Conservation (phyloP, 257 asterid genomes). For the Marsdenia floribunda region DNA sequence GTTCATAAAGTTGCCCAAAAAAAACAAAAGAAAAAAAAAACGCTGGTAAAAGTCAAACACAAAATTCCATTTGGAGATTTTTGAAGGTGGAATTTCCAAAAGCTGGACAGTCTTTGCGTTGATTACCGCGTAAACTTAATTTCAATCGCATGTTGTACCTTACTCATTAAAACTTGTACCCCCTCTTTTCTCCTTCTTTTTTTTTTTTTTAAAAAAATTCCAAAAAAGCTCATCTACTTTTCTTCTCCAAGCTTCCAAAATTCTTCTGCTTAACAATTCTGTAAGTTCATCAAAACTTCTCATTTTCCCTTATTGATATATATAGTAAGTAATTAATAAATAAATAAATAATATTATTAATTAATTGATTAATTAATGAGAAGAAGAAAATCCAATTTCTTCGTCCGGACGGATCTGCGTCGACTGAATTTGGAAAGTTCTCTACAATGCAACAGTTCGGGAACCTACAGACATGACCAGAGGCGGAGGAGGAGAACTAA, state of each 20-base stretch:
- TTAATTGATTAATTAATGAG: too few relatives aligned
- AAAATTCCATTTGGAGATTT: too few relatives aligned
- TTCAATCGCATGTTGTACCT: not conserved
- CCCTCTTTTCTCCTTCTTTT: too few relatives aligned
- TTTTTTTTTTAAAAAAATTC: not conserved
- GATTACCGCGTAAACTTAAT: slow-evolving; percentile 15
- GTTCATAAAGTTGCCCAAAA: too few relatives aligned
- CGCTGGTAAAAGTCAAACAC: too few relatives aligned
- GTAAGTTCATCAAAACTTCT: not conserved
- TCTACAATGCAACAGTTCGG: slow-evolving; percentile 39
- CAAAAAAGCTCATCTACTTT: not conserved
- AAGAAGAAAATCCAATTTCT: not conserved
- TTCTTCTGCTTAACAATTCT: not conserved
- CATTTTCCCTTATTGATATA: too few relatives aligned
- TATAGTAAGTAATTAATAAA: too few relatives aligned
- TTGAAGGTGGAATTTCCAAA: not conserved
- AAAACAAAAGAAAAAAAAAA: too few relatives aligned
- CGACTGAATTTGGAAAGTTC: slow-evolving; percentile 2
- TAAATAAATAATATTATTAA: too few relatives aligned
- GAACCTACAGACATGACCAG: slow-evolving; percentile 20
- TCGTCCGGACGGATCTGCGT: slow-evolving; percentile 9
- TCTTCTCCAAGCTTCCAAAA: not conserved
- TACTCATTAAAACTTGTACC: not conserved
- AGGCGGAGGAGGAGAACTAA: slow-evolving; percentile 11
- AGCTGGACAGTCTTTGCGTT: not conserved